Percentiles rank a stretch among this genome's conserved stretches.
These are phyloP conservation scores for Cubamyces lactineus DNA, from an alignment of 768 basidiomycete species.

Conservation along the genomic window DNA sequence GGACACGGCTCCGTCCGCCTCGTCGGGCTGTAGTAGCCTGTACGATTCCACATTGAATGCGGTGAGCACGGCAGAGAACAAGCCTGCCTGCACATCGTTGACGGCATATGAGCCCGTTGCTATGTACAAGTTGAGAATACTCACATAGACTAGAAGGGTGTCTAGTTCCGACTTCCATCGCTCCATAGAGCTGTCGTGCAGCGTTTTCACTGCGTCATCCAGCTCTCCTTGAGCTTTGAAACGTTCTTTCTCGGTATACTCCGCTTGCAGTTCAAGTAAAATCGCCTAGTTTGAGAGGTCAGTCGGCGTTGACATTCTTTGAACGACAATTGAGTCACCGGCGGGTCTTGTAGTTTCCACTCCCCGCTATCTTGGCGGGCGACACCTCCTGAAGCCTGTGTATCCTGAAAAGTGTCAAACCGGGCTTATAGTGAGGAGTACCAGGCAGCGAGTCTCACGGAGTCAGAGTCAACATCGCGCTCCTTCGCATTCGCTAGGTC, in stretches of 20 bases:
- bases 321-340: neutral
- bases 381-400: too few species aligned
- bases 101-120: neutral
- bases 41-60: constrained; percentile 29
- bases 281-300: neutral
- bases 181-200: neutral
- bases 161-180: neutral
- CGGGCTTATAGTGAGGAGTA: too few species aligned
- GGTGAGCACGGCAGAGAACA: constrained; percentile 32
- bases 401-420: too few species aligned
- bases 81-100: constrained; percentile 24
- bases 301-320: too few species aligned
- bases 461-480: too few species aligned
- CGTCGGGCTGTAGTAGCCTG: constrained; percentile 12
- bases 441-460: too few species aligned
- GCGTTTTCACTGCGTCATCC: neutral
- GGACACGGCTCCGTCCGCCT: neutral
- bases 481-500: too few species aligned
- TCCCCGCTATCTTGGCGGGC: neutral
- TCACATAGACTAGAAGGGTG: neutral
- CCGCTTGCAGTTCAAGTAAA: neutral
- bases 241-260: neutral
- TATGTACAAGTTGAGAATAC: constrained; percentile 21
- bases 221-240: neutral
- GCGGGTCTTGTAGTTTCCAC: neutral